Evolutionary conservation across 768 basidiomycete species (phyloP).

Genomic region (Termitomyces sp.): DNA sequence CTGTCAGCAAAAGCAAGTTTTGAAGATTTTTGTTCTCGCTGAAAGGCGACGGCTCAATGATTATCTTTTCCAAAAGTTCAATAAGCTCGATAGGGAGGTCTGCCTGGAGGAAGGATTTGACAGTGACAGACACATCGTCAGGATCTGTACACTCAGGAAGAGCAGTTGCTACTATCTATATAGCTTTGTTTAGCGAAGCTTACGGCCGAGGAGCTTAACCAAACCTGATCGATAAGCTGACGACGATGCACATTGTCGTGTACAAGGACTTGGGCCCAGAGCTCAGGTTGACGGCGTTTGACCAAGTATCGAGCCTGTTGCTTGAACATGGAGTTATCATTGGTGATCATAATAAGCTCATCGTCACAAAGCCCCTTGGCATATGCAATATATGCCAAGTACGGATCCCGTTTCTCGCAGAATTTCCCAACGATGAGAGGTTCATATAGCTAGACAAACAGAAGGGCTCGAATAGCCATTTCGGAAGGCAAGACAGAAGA

Average conservation of each 20-base stretch:
- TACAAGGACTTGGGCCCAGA: constrained; percentile 93
- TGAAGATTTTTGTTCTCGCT: constrained; percentile 96
- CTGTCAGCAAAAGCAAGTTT: constrained; percentile 90
- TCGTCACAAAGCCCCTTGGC: constrained; percentile 99
- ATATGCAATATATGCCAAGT: constrained; percentile 97
- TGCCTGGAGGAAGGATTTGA: constrained; percentile 96
- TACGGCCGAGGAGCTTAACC: constrained; percentile 6
- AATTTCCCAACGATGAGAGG: constrained; percentile 97
- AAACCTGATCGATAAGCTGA: constrained; percentile 86
- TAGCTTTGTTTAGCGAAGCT: constrained; percentile 1
- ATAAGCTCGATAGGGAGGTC: constrained; percentile 97
- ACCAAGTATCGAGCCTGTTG: constrained; percentile 98
- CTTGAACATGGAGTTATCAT: constrained; percentile 99
- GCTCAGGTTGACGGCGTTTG: constrained; percentile 89
- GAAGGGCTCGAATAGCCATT: not conserved
- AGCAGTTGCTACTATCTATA: constrained; percentile 86
- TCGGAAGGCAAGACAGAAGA: not conserved
- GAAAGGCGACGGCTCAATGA: constrained; percentile 96
- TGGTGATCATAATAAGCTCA: constrained; percentile 93
- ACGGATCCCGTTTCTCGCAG: constrained; percentile 97
- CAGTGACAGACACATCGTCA: constrained; percentile 96
- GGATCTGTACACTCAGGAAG: constrained; percentile 96
- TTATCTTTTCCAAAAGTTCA: constrained; percentile 96
- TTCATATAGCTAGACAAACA: constrained; percentile 72
- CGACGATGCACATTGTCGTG: constrained; percentile 90